Percentiles rank a stretch among this genome's conserved stretches.
Conservation (phyloP, 768 basidiomycete species). For the Omphalotus guepiniiformis region DNA sequence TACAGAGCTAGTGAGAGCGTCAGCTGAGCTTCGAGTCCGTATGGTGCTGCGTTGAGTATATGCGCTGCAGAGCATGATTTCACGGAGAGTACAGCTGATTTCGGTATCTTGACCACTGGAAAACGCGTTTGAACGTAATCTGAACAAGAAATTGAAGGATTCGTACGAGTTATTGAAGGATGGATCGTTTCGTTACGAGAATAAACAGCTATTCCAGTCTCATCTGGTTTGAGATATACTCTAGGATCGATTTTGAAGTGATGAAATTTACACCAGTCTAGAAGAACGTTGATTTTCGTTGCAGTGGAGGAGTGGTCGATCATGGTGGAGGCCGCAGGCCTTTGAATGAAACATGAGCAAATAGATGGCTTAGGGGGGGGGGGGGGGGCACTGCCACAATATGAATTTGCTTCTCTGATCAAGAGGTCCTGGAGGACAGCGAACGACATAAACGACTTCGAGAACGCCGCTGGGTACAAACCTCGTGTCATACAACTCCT, state of each 20-base stretch:
- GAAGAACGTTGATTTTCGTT: constrained; percentile 23
- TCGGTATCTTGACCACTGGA: constrained; percentile 64
- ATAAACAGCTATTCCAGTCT: constrained; percentile 32
- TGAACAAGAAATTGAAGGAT: too few species aligned
- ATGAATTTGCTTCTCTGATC: too few species aligned
- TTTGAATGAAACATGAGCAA: too few species aligned
- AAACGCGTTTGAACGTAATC: background rate
- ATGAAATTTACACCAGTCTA: constrained; percentile 48
- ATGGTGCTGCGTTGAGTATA: constrained; percentile 39
- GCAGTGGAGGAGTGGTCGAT: too few species aligned
- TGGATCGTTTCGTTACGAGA: constrained; percentile 26
- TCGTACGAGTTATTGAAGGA: constrained; percentile 26
- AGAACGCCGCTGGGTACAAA: constrained; percentile 90
- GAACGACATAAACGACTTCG: constrained; percentile 89
- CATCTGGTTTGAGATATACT: constrained; percentile 30
- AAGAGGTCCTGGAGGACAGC: too few species aligned
- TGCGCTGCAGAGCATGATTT: constrained; percentile 47
- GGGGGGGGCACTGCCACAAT: too few species aligned
- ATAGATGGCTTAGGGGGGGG: too few species aligned
- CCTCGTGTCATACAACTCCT: constrained; percentile 55
- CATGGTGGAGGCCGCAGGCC: too few species aligned
- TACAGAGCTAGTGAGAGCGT: constrained; percentile 62
- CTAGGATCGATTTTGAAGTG: constrained; percentile 42
- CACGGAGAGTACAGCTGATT: constrained; percentile 56
- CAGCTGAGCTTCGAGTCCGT: constrained; percentile 57